These are phyloP conservation scores for Parathielavia hyrcaniae DNA, from an alignment of 495 filamentous ascomycete species.

Conservation along the genomic window DNA sequence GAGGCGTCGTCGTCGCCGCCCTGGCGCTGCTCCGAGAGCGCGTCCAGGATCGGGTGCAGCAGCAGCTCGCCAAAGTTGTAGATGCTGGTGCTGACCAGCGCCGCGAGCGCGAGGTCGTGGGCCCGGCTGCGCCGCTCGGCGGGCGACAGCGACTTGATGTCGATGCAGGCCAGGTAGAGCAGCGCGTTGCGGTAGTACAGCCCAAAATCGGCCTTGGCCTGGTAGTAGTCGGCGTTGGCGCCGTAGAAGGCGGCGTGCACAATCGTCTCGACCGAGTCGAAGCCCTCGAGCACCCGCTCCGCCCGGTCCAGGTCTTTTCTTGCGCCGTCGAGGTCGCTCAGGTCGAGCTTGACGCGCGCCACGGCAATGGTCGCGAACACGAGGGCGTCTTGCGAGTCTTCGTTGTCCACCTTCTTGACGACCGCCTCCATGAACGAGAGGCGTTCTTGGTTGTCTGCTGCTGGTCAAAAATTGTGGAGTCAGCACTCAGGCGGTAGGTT, in stretches of 20 bases:
- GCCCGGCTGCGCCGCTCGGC: constrained; percentile 72
- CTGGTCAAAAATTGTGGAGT: neutral
- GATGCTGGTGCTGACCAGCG: constrained; percentile 85
- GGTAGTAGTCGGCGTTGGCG: constrained; percentile 90
- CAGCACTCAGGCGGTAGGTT: constrained; percentile 8
- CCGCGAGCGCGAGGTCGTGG: constrained; percentile 87
- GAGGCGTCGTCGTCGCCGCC: constrained; percentile 51
- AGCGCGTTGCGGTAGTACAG: constrained; percentile 95
- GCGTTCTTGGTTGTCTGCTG: constrained; percentile 78
- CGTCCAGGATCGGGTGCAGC: constrained; percentile 90
- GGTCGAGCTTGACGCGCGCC: constrained; percentile 77
- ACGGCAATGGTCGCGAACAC: constrained; percentile 88
- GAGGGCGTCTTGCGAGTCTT: constrained; percentile 90
- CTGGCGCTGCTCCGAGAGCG: constrained; percentile 56
- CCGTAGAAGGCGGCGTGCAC: constrained; percentile 97
- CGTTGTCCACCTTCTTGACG: constrained; percentile 80
- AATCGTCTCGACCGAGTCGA: constrained; percentile 91
- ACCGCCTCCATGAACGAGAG: constrained; percentile 79
- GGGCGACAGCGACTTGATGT: constrained; percentile 63
- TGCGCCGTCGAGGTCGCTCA: constrained; percentile 67
- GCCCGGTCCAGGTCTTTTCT: constrained; percentile 80
- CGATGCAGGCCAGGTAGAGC: constrained; percentile 95
- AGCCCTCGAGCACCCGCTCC: constrained; percentile 79
- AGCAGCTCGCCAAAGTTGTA: constrained; percentile 99
- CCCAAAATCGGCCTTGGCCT: constrained; percentile 86